Evolutionary conservation across 129 eudicot genomes (phyloP).

Genomic region (Chrysanthemum lavandulifolium): DNA sequence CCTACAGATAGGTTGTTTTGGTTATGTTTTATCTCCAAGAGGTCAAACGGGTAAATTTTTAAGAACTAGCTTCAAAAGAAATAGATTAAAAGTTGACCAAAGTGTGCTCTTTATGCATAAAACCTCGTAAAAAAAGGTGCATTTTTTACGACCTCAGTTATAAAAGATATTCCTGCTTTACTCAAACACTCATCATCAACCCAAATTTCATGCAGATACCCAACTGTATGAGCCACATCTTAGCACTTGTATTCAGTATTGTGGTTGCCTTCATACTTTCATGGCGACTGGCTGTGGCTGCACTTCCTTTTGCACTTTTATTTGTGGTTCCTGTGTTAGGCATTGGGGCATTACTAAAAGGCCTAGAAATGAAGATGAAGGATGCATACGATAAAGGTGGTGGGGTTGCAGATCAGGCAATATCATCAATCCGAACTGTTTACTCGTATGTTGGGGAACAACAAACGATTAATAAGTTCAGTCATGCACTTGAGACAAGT

Average conservation of each 20-base stretch:
- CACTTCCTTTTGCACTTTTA: slow-evolving; percentile 52
- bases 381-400: slow-evolving; percentile 70
- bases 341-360: slow-evolving; percentile 53
- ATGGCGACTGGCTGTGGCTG: slow-evolving; percentile 66
- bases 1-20: neutral
- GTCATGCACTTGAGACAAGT: slow-evolving; percentile 53
- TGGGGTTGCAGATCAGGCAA: slow-evolving; percentile 71
- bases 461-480: slow-evolving; percentile 56
- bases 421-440: slow-evolving; percentile 73
- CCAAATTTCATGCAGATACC: slow-evolving; percentile 54
- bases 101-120: neutral
- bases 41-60: neutral
- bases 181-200: neutral
- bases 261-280: slow-evolving; percentile 61
- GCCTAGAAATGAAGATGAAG: slow-evolving; percentile 46
- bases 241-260: slow-evolving; percentile 42
- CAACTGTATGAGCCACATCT: slow-evolving; percentile 52
- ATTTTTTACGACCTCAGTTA: too few relatives aligned
- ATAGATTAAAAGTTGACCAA: neutral
- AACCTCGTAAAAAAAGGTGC: neutral
- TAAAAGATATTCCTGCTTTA: neutral
- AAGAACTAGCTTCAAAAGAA: neutral
- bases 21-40: neutral
- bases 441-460: slow-evolving; percentile 72
- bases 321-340: slow-evolving; percentile 61